phyloP scores from a whole-genome alignment of 2,329 filamentous ascomycete genomes.

The Aspergillus fijiensis region DNA sequence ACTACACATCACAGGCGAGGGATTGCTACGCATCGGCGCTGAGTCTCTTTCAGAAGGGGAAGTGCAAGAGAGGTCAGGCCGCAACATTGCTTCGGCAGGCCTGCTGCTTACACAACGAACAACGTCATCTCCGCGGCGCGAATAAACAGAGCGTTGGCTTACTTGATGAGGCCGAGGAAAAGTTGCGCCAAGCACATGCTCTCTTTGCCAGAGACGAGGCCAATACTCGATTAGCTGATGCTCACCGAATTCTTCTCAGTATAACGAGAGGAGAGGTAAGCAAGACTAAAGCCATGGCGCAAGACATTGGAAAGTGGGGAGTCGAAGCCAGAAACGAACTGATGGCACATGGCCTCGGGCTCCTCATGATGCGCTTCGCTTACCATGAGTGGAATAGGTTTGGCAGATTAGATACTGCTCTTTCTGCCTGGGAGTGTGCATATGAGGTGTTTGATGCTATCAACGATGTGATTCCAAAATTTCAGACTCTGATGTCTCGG shows the following conservation, averaged over 20 bases:
- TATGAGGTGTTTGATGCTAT: slow-evolving; percentile 18
- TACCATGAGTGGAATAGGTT: slow-evolving; percentile 23
- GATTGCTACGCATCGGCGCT: slow-evolving; percentile 18
- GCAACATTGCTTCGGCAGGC: slow-evolving; percentile 23
- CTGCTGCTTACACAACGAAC: slow-evolving; percentile 20
- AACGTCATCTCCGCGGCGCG: slow-evolving; percentile 4
- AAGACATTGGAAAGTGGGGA: slow-evolving; percentile 22
- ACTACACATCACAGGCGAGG: slow-evolving; percentile 12
- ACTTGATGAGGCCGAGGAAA: slow-evolving; percentile 1
- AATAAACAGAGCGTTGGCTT: background rate
- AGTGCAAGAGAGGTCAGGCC: slow-evolving; percentile 22
- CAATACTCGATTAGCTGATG: slow-evolving; percentile 19
- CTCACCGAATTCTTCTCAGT: slow-evolving; percentile 21
- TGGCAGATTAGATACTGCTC: slow-evolving; percentile 21
- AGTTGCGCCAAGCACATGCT: slow-evolving; percentile 10
- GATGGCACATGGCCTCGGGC: slow-evolving; percentile 17
- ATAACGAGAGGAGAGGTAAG: slow-evolving; percentile 16
- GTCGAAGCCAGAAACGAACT: slow-evolving; percentile 18
- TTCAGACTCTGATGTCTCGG: slow-evolving; percentile 19
- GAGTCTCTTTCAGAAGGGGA: slow-evolving; percentile 12
- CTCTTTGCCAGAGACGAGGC: slow-evolving; percentile 23
- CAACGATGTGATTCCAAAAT: slow-evolving; percentile 16
- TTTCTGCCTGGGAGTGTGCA: slow-evolving; percentile 22
- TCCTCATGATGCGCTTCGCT: slow-evolving; percentile 19
- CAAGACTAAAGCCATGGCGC: slow-evolving; percentile 11